phyloP scores from a whole-genome alignment of 805 yeast species.

The Wickerhamiella brachini region DNA sequence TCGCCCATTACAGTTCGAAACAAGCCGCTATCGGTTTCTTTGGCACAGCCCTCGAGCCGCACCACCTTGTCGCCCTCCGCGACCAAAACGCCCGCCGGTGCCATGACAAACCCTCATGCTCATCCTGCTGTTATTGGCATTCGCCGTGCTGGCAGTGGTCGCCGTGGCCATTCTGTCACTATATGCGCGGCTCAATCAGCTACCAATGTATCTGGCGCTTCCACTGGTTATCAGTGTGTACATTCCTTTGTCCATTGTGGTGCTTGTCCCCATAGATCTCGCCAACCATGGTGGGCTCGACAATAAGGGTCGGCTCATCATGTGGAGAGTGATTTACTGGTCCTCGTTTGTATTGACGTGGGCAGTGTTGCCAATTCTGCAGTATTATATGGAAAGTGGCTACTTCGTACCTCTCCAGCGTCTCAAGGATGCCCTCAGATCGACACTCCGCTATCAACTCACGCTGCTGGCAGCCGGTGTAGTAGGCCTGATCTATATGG shows the following conservation, averaged over 20 bases:
- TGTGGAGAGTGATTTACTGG: slow-evolving; percentile 77
- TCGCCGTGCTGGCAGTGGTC: slow-evolving; percentile 12
- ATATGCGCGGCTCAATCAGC: slow-evolving; percentile 10
- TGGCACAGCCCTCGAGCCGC: slow-evolving; percentile 7
- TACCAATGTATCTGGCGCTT: slow-evolving; percentile 13
- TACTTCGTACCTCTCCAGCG: slow-evolving; percentile 35
- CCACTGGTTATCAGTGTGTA: slow-evolving; percentile 33
- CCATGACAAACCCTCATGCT: slow-evolving; percentile 1
- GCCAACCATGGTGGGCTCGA: slow-evolving; percentile 37
- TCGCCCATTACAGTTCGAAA: slow-evolving; percentile 4
- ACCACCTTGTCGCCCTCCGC: slow-evolving; percentile 3
- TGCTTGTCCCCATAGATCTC: slow-evolving; percentile 62
- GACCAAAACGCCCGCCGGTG: not conserved
- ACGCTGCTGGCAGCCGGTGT: slow-evolving; percentile 39
- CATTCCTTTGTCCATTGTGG: slow-evolving; percentile 62
- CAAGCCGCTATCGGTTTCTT: slow-evolving; percentile 8
- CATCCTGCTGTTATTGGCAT: slow-evolving; percentile 13
- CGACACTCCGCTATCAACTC: slow-evolving; percentile 47
- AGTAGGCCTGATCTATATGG: slow-evolving; percentile 44
- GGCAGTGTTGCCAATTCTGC: slow-evolving; percentile 58
- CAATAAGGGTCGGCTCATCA: slow-evolving; percentile 32
- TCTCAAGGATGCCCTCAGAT: slow-evolving; percentile 42
- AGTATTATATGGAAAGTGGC: slow-evolving; percentile 62
- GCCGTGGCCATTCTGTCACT: slow-evolving; percentile 12
- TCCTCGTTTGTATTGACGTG: slow-evolving; percentile 66